Base-by-base conservation (phyloP, 2,329 filamentous ascomycete genomes). In the Penicillium janthinellum region DNA sequence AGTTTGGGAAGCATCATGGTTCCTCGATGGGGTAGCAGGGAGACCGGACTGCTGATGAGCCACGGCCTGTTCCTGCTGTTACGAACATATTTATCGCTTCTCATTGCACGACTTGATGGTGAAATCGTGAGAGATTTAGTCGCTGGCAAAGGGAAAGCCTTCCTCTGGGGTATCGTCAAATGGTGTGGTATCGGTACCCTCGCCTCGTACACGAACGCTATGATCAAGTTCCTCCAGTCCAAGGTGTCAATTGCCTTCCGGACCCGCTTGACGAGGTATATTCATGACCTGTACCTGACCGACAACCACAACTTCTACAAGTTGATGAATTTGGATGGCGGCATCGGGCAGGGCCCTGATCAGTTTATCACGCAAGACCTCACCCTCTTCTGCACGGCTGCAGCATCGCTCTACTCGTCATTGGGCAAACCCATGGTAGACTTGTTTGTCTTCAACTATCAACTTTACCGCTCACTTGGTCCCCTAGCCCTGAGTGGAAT, bases 221-320 rank as follows among this genome's bases (percentile, higher is more conserved):
- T 96, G 90, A 99, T 99, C 82, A 98, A 98, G 77, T 99, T 91
- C 78, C 84, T 99, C 63, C 94, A 99, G 77, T 94, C 91, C 53
- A 99, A 99, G 80, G 92, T 99, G 56, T 96, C 94, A 6, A 99
- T 99, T 66, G 94, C 96, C 37, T 99, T 99, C 83, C 88, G 95
- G 44, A 99, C 95, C 4, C 87, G 95, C 11, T 83, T 99, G 14
- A 99, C 95, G 1, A 84, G 95, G 67, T 99, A 99, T 75, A 96
- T 99, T 56, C 95, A 99, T 77, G 95, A 99, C 71, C 81, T 99
- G 8, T 99, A 99, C 71, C 84, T 99, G 15, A 96, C 96, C 74
- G 90, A 96, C 58, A 92, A 95, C 67, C 86, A 96, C 64, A 96
- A 96, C 72, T 99, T 96, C 76, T 99, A 98, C 78, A 98, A 96